These are phyloP conservation scores for Cynara cardunculus DNA, from an alignment of 129 eudicot genomes.

Conservation along the genomic window DNA sequence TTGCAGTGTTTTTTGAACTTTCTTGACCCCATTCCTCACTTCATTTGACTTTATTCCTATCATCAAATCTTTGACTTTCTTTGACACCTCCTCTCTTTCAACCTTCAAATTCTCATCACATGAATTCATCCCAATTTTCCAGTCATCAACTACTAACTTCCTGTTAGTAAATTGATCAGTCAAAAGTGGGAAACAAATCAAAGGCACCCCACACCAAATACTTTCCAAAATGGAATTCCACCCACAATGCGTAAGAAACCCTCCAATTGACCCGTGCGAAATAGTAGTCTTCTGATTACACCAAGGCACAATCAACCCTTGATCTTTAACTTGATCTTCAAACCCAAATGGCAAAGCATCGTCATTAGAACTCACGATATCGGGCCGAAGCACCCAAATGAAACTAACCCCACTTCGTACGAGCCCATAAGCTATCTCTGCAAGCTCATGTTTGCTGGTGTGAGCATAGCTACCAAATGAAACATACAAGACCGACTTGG, in stretches of 20 bases:
- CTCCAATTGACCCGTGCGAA: slow-evolving; percentile 52
- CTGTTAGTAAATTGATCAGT: slow-evolving; percentile 68
- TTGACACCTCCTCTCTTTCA: slow-evolving; percentile 38
- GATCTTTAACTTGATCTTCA: slow-evolving; percentile 31
- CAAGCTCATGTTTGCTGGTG: slow-evolving; percentile 48
- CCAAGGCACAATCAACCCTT: slow-evolving; percentile 67
- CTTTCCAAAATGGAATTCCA: slow-evolving; percentile 78
- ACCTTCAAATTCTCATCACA: slow-evolving; percentile 34
- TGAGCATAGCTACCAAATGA: slow-evolving; percentile 91
- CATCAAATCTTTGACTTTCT: slow-evolving; percentile 44
- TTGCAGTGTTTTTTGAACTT: slow-evolving; percentile 36
- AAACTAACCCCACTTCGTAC: slow-evolving; percentile 52
- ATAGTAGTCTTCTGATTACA: slow-evolving; percentile 46
- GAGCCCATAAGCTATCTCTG: slow-evolving; percentile 59
- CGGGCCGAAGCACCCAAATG: slow-evolving; percentile 69
- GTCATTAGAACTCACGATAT: slow-evolving; percentile 56
- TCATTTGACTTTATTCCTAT: slow-evolving; percentile 20
- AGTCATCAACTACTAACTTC: slow-evolving; percentile 66
- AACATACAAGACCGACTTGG: slow-evolving; percentile 64
- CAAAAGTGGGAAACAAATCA: slow-evolving; percentile 57
- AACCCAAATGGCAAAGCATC: slow-evolving; percentile 53
- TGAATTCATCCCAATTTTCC: slow-evolving; percentile 65
- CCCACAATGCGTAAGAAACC: slow-evolving; percentile 73
- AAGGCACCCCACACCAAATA: slow-evolving; percentile 52
- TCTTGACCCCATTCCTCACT: slow-evolving; percentile 32